Conservation (phyloP, 257 asterid species). For the Solanum microdontum region DNA sequence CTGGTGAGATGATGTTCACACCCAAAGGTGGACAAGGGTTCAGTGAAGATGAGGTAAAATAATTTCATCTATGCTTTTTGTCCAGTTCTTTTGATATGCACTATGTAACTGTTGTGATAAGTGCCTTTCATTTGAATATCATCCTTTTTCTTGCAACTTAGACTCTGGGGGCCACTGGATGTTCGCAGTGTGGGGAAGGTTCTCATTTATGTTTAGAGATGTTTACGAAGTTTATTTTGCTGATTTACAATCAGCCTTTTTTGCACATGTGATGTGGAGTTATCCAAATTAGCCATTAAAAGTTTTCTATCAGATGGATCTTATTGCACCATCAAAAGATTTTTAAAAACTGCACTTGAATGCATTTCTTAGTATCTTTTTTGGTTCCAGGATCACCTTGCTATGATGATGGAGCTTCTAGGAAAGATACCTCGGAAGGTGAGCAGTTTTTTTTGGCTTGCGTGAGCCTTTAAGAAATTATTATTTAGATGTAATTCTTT, state of each 20-base stretch:
- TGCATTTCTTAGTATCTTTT: neutral
- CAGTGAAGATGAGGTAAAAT: conserved; percentile 88
- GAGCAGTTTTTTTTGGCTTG: neutral
- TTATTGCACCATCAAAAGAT: neutral
- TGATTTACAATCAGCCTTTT: neutral
- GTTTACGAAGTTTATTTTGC: neutral
- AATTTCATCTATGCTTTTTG: neutral
- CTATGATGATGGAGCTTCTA: conserved; percentile 96
- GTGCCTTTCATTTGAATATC: neutral
- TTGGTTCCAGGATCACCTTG: conserved; percentile 79
- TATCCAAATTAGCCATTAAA: neutral
- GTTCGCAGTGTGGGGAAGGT: neutral
- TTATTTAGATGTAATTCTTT: neutral
- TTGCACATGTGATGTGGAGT: neutral
- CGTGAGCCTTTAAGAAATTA: neutral
- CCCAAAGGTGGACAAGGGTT: conserved; percentile 88
- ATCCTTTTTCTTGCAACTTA: neutral
- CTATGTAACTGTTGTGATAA: neutral
- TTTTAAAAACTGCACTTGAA: neutral
- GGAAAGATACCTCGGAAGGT: conserved; percentile 97
- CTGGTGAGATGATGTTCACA: conserved; percentile 96
- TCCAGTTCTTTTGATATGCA: neutral
- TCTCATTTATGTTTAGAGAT: neutral
- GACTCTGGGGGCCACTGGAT: neutral
- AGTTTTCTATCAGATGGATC: neutral